Percentiles rank a stretch among this genome's conserved stretches.
These are phyloP conservation scores for Chalaropsis ovoidea DNA, from an alignment of 2,329 filamentous ascomycete species.

Conservation along the genomic window DNA sequence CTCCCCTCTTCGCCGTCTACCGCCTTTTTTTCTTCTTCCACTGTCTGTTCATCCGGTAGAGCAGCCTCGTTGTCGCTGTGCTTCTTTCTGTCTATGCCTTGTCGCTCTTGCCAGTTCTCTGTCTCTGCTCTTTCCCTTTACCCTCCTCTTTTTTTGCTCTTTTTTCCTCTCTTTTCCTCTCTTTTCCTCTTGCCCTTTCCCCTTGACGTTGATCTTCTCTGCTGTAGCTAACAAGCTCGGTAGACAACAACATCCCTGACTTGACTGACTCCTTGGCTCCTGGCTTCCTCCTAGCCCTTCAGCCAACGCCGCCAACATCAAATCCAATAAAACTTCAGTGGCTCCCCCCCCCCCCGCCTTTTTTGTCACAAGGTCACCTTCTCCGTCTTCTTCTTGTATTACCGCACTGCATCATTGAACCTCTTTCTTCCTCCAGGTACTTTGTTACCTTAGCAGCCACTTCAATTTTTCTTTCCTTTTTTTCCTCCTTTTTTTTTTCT, in stretches of 20 bases:
- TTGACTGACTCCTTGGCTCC: background rate
- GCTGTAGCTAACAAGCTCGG: constrained; percentile 10
- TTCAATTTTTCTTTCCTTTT: constrained; percentile 12
- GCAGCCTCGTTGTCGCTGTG: background rate
- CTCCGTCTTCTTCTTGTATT: constrained; percentile 20
- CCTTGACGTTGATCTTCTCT: background rate
- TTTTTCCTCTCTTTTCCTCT: background rate
- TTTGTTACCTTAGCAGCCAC: constrained; percentile 14
- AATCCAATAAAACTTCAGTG: constrained; percentile 19
- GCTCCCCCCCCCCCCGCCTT: constrained; percentile 11
- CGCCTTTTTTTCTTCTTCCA: too few relatives aligned
- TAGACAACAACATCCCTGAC: constrained; percentile 7
- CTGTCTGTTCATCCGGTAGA: background rate
- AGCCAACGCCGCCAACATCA: constrained; percentile 19
- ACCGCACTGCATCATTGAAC: constrained; percentile 14
- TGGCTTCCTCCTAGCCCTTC: constrained; percentile 14
- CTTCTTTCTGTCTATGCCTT: background rate
- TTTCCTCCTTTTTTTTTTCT: background rate
- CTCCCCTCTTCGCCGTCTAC: background rate
- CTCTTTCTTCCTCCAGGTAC: constrained; percentile 19
- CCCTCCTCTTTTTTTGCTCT: background rate
- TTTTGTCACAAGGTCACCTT: constrained; percentile 22
- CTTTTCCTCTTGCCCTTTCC: background rate
- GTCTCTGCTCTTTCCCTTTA: background rate
- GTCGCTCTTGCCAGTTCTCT: background rate